Evolutionary conservation across 2,329 filamentous ascomycete species (phyloP).

Genomic region (Xylaria sp.): DNA sequence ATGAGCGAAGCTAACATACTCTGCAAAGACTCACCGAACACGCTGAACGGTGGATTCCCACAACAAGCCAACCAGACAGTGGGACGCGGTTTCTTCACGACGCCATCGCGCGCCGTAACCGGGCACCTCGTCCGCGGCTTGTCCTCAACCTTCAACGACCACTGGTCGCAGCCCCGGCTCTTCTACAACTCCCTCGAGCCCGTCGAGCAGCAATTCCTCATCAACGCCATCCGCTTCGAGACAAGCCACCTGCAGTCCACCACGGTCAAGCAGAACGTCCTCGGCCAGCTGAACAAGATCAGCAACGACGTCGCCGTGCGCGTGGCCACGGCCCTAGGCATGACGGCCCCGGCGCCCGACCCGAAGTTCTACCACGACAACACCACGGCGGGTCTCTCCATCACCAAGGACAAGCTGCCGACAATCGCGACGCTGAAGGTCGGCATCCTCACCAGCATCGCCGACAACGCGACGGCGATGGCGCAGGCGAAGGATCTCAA

Average conservation of each 20-base stretch:
- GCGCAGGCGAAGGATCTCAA: slow-evolving; percentile 62
- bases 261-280: slow-evolving; percentile 71
- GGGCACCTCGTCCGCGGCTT: slow-evolving; percentile 67
- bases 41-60: slow-evolving; percentile 71
- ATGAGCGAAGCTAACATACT: slow-evolving; percentile 8
- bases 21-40: slow-evolving; percentile 69
- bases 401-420: slow-evolving; percentile 67
- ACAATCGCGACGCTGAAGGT: slow-evolving; percentile 72
- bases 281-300: slow-evolving; percentile 75
- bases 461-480: slow-evolving; percentile 51
- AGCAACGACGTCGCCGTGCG: slow-evolving; percentile 74
- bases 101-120: slow-evolving; percentile 64
- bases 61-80: slow-evolving; percentile 72
- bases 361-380: slow-evolving; percentile 75
- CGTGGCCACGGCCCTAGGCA: slow-evolving; percentile 70
- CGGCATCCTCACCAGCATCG: slow-evolving; percentile 65
- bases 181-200: slow-evolving; percentile 78
- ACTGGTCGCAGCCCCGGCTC: slow-evolving; percentile 77
- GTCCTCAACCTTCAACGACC: slow-evolving; percentile 74
- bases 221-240: slow-evolving; percentile 81
- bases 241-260: slow-evolving; percentile 67
- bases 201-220: slow-evolving; percentile 75
- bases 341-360: slow-evolving; percentile 69
- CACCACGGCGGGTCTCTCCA: slow-evolving; percentile 69
- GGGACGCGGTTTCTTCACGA: slow-evolving; percentile 77